Base-by-base conservation (phyloP, 1,284 basidiomycete genomes). In the Sporisorium iseilematis-ciliati region DNA sequence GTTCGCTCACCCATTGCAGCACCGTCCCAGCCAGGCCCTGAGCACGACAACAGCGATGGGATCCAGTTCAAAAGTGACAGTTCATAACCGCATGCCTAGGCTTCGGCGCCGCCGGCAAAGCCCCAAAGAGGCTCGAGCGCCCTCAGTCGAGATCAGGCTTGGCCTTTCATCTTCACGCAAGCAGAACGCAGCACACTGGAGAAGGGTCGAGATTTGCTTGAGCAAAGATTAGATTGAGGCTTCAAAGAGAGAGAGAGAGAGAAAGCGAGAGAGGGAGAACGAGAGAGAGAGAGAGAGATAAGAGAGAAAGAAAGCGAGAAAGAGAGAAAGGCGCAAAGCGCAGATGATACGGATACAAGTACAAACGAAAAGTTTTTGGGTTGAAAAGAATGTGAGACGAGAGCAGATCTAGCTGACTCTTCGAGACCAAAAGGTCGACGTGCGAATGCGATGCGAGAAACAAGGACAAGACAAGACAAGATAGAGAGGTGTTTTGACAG, bases 401-500 rank as follows among this genome's bases (percentile, higher is more conserved):
- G 51, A 63, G 50, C 60, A 63, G 55, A 31, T 26, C 65, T 57
- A 49, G 65, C 54, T 49, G 41, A 43, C 50, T 67, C 55, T 55
- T 10, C 4, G n/a, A 20, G 48, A 42, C 8, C 7, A n/a, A 7
- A 3, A 12, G 10, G 23, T 16, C 18, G 16, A 56, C 31, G 55
- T 51, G 53, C 50, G 41, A 62, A 71, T 71, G 68, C 68, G 42
- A 58, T 65, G 69, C 54, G 26, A 57, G 26, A 10, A 29, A 7
- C 12, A 18, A 48, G 25, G 7, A 29, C 14, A 48, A 48, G 16
- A 48, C 16, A 49, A 25, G 26, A 18, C 8, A 33, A 25, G 20
- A n/a, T n/a, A n/a, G 41, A 6, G 43, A 16, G 49, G 14, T 38
- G 35, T 38, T 11, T 33, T 20, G 35, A 46, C 57, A 25, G 43